Percentiles rank a stretch among this genome's conserved stretches.
Evolutionary conservation across 768 basidiomycete genomes (phyloP).

Genomic region (Suillus hirtellus): DNA sequence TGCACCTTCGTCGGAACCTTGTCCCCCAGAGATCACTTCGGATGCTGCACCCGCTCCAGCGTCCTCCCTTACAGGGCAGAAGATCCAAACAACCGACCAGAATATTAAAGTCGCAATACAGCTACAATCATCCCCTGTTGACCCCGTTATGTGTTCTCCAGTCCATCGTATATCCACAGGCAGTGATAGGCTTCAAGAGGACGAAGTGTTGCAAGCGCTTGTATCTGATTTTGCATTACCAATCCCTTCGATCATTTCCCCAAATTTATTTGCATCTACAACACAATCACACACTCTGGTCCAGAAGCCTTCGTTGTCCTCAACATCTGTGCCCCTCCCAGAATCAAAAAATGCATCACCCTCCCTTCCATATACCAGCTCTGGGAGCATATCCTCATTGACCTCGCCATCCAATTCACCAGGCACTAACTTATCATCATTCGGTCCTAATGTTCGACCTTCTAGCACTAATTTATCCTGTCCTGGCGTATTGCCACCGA

Average conservation of each 20-base stretch:
- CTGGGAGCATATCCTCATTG: neutral
- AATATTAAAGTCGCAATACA: neutral
- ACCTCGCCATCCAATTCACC: constrained; percentile 3
- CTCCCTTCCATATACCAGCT: constrained; percentile 10
- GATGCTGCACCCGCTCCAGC: neutral
- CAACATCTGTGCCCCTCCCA: constrained; percentile 21
- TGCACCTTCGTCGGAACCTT: constrained; percentile 5
- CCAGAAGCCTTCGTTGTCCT: constrained; percentile 9
- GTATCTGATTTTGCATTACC: constrained; percentile 10
- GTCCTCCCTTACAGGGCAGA: constrained; percentile 1
- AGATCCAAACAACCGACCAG: neutral
- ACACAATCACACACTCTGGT: constrained; percentile 3
- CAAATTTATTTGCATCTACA: neutral
- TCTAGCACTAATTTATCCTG: constrained; percentile 3
- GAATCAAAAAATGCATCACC: constrained; percentile 19
- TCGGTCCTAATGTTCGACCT: neutral
- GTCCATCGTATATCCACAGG: constrained; percentile 33
- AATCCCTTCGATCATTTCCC: constrained; percentile 9
- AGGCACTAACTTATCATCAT: neutral
- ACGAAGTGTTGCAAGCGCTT: constrained; percentile 18
- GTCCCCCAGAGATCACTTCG: neutral
- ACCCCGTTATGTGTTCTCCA: constrained; percentile 16
- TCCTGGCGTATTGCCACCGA: constrained; percentile 11
- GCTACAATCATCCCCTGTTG: neutral
- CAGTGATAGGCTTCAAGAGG: constrained; percentile 21